These are phyloP conservation scores for Trichoderma parareesei DNA, from an alignment of 495 filamentous ascomycete genomes.

Conservation along the genomic window DNA sequence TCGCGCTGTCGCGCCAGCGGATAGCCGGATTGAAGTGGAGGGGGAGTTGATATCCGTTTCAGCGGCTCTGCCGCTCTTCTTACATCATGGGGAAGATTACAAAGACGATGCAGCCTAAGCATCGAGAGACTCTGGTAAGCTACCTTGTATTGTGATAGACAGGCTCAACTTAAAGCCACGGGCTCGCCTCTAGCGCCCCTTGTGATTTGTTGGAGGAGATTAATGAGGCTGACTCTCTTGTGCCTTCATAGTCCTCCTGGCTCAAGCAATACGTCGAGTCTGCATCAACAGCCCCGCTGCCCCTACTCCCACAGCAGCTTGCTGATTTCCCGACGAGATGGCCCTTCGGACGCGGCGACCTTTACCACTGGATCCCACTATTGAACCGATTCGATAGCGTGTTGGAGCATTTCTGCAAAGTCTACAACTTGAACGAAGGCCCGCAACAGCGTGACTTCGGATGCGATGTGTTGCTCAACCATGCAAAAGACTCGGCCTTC, in stretches of 20 bases:
- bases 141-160: slow-evolving; percentile 11
- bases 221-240: slow-evolving; percentile 24
- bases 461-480: slow-evolving; percentile 49
- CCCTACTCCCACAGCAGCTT: slow-evolving; percentile 69
- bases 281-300: slow-evolving; percentile 59
- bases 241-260: slow-evolving; percentile 65
- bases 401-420: slow-evolving; percentile 69
- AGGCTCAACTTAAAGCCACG: background rate
- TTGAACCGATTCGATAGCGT: slow-evolving; percentile 91
- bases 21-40: slow-evolving; percentile 31
- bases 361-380: slow-evolving; percentile 96
- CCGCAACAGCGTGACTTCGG: slow-evolving; percentile 72
- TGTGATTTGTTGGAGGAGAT: slow-evolving; percentile 19
- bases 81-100: slow-evolving; percentile 89
- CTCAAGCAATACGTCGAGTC: slow-evolving; percentile 67
- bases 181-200: background rate
- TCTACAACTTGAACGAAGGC: slow-evolving; percentile 72
- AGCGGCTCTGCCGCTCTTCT: slow-evolving; percentile 46
- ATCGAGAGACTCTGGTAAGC: slow-evolving; percentile 84
- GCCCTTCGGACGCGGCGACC: slow-evolving; percentile 93
- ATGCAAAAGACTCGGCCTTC: slow-evolving; percentile 34
- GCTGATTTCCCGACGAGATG: slow-evolving; percentile 75
- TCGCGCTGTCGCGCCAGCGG: slow-evolving; percentile 9
- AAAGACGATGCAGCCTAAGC: slow-evolving; percentile 84
- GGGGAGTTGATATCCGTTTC: slow-evolving; percentile 33